Percentiles rank a stretch among this genome's conserved stretches.
Evolutionary conservation across 1,284 basidiomycete species (phyloP).

Genomic region (Ustilago shanxiensis): DNA sequence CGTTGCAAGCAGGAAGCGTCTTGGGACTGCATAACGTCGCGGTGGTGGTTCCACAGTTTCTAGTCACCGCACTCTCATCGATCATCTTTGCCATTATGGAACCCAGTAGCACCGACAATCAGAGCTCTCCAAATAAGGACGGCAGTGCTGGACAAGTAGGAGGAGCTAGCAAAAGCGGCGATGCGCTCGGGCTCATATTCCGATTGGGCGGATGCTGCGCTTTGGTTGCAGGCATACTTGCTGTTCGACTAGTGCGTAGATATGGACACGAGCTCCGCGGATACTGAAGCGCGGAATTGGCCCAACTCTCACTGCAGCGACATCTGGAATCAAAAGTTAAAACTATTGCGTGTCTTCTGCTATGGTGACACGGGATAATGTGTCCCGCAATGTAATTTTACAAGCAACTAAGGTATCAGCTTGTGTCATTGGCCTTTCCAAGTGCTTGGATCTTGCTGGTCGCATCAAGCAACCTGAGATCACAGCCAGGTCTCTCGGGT

Average conservation of each 20-base stretch:
- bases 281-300: conserved; percentile 6
- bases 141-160: not conserved
- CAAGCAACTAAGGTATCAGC: too few species aligned
- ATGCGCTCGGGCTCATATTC: conserved; percentile 36
- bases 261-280: conserved; percentile 33
- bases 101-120: conserved; percentile 2
- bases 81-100: conserved; percentile 72
- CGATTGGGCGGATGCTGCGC: conserved; percentile 37
- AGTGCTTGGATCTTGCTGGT: not conserved
- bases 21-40: conserved; percentile 82
- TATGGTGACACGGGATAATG: not conserved
- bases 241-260: conserved; percentile 22
- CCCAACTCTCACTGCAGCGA: not conserved
- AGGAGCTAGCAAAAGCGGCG: conserved; percentile 21
- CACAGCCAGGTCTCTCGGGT: not conserved
- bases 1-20: conserved; percentile 82
- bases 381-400: not conserved
- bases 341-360: not conserved
- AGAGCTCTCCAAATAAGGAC: not conserved
- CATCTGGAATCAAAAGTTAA: not conserved
- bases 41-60: conserved; percentile 57
- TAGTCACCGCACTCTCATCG: conserved; percentile 84
- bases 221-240: conserved; percentile 27
- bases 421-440: not conserved
- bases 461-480: not conserved